Percentiles rank a stretch among this genome's conserved stretches.
Evolutionary conservation across 148 eudicot species (phyloP).

Genomic region (Simmondsia chinensis): DNA sequence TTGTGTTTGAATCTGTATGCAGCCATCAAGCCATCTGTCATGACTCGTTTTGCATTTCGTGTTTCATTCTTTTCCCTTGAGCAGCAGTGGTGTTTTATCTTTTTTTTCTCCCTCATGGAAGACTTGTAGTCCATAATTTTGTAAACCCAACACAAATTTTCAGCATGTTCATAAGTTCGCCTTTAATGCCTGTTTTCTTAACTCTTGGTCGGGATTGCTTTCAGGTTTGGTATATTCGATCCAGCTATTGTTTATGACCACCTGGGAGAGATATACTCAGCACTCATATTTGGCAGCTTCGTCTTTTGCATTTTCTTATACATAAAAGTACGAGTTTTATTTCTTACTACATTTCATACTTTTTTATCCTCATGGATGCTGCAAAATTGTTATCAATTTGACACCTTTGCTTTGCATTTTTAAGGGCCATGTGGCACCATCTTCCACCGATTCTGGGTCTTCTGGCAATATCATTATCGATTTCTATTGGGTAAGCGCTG

Average conservation of each 20-base stretch:
- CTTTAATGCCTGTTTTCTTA: no score
- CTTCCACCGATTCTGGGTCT: constrained; percentile 92
- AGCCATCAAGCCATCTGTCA: no score
- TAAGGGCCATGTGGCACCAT: constrained; percentile 87
- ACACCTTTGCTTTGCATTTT: constrained; percentile 13
- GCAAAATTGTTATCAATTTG: constrained; percentile 10
- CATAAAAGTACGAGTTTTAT: constrained; percentile 45
- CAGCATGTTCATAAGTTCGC: no score
- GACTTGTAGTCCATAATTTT: no score
- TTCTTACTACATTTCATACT: neutral
- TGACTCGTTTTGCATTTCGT: no score
- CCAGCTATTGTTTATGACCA: constrained; percentile 87
- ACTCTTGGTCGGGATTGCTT: constrained; percentile 11
- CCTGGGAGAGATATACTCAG: constrained; percentile 87
- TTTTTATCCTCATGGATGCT: no score
- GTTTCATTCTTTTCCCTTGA: no score
- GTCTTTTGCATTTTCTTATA: constrained; percentile 74
- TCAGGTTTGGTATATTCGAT: constrained; percentile 85
- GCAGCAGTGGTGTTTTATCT: no score
- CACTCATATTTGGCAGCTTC: constrained; percentile 90
- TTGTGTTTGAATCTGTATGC: no score
- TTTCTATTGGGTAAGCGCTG: constrained; percentile 94
- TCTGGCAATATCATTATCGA: constrained; percentile 81
- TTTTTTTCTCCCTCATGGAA: no score
- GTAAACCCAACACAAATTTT: neutral